Evolutionary conservation across 176 grass and related monocot species (phyloP).

Genomic region (Tillandsia leiboldiana): DNA sequence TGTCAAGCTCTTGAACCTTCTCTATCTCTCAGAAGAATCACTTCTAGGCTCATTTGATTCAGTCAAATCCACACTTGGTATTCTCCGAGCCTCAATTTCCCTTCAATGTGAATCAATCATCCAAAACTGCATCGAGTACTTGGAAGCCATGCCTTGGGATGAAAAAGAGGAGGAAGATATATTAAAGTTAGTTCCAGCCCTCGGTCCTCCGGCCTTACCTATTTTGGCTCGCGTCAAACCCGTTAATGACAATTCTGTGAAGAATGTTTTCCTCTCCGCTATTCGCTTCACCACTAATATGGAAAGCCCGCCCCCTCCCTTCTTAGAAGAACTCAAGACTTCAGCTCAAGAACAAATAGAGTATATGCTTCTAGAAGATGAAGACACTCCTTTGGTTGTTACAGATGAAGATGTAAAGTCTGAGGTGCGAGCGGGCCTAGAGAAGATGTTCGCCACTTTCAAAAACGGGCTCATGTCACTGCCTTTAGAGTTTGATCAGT

Average conservation of each 20-base stretch:
- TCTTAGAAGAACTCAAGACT: constrained; percentile 70
- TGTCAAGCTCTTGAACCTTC: constrained; percentile 53
- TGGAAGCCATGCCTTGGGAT: constrained; percentile 80
- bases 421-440: constrained; percentile 39
- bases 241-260: constrained; percentile 38
- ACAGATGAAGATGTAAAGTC: constrained; percentile 79
- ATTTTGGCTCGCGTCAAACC: constrained; percentile 63
- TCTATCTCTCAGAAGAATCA: constrained; percentile 52
- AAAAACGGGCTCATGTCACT: constrained; percentile 40
- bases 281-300: constrained; percentile 53
- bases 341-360: constrained; percentile 96
- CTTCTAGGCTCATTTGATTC: constrained; percentile 67
- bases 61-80: constrained; percentile 56
- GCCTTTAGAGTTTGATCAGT: constrained; percentile 37
- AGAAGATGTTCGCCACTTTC: constrained; percentile 39
- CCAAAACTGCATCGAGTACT: constrained; percentile 52
- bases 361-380: constrained; percentile 82
- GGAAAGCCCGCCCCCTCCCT: constrained; percentile 38
- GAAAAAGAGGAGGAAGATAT: constrained; percentile 89
- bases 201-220: constrained; percentile 39
- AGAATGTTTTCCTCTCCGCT: constrained; percentile 79
- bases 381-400: constrained; percentile 53
- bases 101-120: constrained; percentile 47
- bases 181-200: constrained; percentile 38
- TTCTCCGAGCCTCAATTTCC: constrained; percentile 53